A percentile compares a stretch with the other conserved stretches of the same genome.
These are phyloP conservation scores for Pancytospora epiphaga DNA, from an alignment of 371 early-diverging fungal species.

Conservation along the genomic window DNA sequence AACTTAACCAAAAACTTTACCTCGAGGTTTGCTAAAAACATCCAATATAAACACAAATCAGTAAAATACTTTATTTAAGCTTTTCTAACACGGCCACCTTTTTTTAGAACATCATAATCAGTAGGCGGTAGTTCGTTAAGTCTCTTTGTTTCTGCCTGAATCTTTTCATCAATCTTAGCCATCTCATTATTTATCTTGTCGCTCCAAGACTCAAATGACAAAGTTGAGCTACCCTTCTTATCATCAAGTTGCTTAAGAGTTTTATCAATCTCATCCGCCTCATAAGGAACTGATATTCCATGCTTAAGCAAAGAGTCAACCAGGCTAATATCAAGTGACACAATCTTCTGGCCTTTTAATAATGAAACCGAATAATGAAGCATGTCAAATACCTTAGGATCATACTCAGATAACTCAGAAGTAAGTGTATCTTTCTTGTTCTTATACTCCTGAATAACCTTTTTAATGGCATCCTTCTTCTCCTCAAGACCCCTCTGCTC, in stretches of 20 bases:
- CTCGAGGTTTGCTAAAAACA: no score
- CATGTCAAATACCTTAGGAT: constrained; percentile 49
- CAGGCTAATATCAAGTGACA: constrained; percentile 7
- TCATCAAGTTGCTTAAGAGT: background rate
- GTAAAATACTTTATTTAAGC: no score
- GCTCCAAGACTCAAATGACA: background rate
- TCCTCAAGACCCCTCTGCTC: constrained; percentile 45
- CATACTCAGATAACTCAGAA: constrained; percentile 32
- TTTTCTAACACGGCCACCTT: constrained; percentile 1
- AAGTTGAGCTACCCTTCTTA: background rate
- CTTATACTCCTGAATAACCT: constrained; percentile 36
- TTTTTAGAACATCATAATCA: constrained; percentile 9
- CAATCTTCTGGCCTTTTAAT: background rate
- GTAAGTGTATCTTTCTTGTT: constrained; percentile 28
- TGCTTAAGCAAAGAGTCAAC: background rate
- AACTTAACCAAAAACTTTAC: no score
- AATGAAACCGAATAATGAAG: constrained; percentile 18
- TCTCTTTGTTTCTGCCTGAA: background rate
- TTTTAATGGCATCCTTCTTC: constrained; percentile 36
- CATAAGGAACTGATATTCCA: constrained; percentile 14
- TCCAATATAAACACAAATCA: no score
- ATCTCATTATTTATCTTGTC: background rate
- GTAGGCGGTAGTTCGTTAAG: constrained; percentile 16
- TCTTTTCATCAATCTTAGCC: constrained; percentile 8
- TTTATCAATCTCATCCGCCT: background rate